Conservation (phyloP, 805 yeast species). For the Metschnikowia sp. region DNA sequence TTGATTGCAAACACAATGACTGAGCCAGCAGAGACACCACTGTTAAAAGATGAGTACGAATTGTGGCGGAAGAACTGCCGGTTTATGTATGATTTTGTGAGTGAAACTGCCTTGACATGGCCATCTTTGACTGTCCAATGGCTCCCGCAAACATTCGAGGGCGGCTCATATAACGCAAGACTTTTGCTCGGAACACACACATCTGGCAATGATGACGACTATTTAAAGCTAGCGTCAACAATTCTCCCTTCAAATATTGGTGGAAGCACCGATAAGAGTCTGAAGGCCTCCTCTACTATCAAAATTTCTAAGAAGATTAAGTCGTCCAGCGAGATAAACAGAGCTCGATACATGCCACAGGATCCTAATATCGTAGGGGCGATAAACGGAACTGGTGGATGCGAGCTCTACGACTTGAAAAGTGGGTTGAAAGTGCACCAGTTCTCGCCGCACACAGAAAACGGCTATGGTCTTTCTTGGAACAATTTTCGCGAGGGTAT, state of each 20-base stretch:
- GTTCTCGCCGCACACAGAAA: conserved; percentile 54
- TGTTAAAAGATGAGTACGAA: conserved; percentile 65
- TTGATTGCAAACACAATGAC: no score
- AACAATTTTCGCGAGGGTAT: conserved; percentile 46
- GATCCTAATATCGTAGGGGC: conserved; percentile 55
- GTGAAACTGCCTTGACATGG: conserved; percentile 79
- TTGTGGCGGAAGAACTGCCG: conserved; percentile 81
- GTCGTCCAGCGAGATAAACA: conserved; percentile 64
- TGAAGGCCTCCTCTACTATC: conserved; percentile 49
- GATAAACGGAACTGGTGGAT: conserved; percentile 63
- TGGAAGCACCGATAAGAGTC: neutral
- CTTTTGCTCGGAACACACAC: conserved; percentile 72
- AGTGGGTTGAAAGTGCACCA: conserved; percentile 26
- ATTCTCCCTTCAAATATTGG: conserved; percentile 43
- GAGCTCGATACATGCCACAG: conserved; percentile 71
- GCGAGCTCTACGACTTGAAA: conserved; percentile 49
- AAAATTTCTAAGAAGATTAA: conserved; percentile 58
- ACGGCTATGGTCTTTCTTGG: conserved; percentile 78
- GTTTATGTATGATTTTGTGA: conserved; percentile 77
- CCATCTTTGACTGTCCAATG: conserved; percentile 79
- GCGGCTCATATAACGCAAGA: conserved; percentile 41
- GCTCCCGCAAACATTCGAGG: conserved; percentile 47
- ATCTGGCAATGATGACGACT: conserved; percentile 63
- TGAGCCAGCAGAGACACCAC: neutral
- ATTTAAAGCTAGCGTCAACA: conserved; percentile 61